Percentiles rank a stretch among this genome's conserved stretches.
Evolutionary conservation across 2,329 filamentous ascomycete genomes (phyloP).

Genomic region (Arthrocladium fulminans): DNA sequence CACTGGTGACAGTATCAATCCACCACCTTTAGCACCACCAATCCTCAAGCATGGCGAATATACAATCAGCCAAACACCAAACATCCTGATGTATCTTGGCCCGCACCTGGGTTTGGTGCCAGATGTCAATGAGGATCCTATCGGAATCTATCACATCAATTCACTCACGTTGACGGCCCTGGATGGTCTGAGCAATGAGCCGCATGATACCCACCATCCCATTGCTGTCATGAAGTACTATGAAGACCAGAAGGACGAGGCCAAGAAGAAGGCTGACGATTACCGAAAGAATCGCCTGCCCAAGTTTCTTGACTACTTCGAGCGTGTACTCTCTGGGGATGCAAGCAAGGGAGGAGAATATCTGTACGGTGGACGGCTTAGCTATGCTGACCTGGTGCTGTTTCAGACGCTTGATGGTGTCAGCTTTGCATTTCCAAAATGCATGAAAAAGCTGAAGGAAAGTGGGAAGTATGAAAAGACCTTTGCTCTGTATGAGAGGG

Average conservation of each 20-base stretch:
- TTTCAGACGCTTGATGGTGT: slow-evolving; percentile 59
- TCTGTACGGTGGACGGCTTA: slow-evolving; percentile 56
- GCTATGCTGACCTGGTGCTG: slow-evolving; percentile 63
- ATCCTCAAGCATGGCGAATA: slow-evolving; percentile 49
- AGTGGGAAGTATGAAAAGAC: slow-evolving; percentile 51
- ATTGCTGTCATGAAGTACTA: slow-evolving; percentile 54
- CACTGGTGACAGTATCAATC: slow-evolving; percentile 46
- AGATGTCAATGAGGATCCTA: slow-evolving; percentile 35
- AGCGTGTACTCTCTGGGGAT: slow-evolving; percentile 54
- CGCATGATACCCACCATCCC: slow-evolving; percentile 70
- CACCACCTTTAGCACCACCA: slow-evolving; percentile 59
- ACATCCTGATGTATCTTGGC: slow-evolving; percentile 63
- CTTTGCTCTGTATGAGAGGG: slow-evolving; percentile 54
- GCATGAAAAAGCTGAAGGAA: slow-evolving; percentile 47
- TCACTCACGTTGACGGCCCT: slow-evolving; percentile 59
- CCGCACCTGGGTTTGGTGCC: slow-evolving; percentile 46
- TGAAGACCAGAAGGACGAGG: slow-evolving; percentile 65
- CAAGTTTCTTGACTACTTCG: slow-evolving; percentile 64
- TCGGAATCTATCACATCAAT: slow-evolving; percentile 51
- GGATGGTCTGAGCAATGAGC: slow-evolving; percentile 61
- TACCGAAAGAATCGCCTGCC: slow-evolving; percentile 57
- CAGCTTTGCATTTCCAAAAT: slow-evolving; percentile 60
- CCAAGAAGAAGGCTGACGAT: slow-evolving; percentile 47
- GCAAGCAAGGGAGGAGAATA: slow-evolving; percentile 52
- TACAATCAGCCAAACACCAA: slow-evolving; percentile 59